phyloP scores from a whole-genome alignment of 371 early-diverging fungal species.

The Dichotomocladium elegans region DNA sequence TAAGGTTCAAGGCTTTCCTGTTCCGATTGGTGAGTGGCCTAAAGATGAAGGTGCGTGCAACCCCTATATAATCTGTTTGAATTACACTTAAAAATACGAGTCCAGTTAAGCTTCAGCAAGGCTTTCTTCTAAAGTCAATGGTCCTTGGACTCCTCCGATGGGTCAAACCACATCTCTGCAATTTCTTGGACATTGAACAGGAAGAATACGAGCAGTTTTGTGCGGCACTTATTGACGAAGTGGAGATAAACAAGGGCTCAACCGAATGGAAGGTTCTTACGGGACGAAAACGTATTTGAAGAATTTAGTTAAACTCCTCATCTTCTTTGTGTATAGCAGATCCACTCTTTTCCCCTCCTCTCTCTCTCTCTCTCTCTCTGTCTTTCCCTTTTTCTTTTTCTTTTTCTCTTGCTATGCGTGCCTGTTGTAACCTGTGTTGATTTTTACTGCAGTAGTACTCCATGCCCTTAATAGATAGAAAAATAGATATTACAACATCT shows the following conservation, averaged over 20 bases:
- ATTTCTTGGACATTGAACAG: constrained; percentile 10
- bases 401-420: too few species aligned
- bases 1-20: constrained; percentile 11
- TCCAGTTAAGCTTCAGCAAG: constrained; percentile 30
- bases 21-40: constrained; percentile 49
- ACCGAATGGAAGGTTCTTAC: constrained; percentile 20
- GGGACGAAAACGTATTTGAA: constrained; percentile 9
- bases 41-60: constrained; percentile 23
- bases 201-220: constrained; percentile 18
- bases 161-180: constrained; percentile 32
- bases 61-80: too few species aligned
- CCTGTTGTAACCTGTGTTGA: too few species aligned
- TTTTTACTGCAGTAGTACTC: too few species aligned
- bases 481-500: too few species aligned
- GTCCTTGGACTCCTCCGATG: constrained; percentile 27
- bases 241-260: constrained; percentile 17
- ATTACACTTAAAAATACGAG: too few species aligned
- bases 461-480: too few species aligned
- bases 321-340: neutral
- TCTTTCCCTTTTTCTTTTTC: neutral
- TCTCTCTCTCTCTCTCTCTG: constrained; percentile 1
- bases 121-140: constrained; percentile 38
- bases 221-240: constrained; percentile 19
- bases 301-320: neutral
- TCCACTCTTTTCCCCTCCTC: neutral